These are phyloP conservation scores for Fusarium nelsonii DNA, from an alignment of 2,329 filamentous ascomycete genomes.

Conservation along the genomic window DNA sequence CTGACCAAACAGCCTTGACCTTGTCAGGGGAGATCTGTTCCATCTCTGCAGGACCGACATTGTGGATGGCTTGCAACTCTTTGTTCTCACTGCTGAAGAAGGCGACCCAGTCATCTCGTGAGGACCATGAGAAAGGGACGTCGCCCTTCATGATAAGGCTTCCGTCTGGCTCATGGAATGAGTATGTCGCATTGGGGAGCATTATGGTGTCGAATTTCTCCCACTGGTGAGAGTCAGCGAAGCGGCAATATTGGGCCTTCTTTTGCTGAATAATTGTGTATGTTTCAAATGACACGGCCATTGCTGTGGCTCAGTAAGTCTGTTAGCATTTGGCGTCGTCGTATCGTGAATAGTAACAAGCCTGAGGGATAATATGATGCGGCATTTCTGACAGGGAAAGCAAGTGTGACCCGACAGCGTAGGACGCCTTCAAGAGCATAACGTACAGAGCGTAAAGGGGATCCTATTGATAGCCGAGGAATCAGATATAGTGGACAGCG, in stretches of 20 bases:
- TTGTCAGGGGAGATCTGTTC: conserved; percentile 2
- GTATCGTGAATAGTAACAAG: no score
- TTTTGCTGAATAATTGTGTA: conserved; percentile 24
- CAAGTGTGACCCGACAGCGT: no score
- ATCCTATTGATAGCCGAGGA: no score
- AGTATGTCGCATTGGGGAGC: conserved; percentile 6
- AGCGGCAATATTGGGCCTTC: conserved; percentile 34
- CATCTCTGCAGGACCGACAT: conserved; percentile 21
- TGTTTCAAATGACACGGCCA: conserved; percentile 1
- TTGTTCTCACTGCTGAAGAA: conserved; percentile 25
- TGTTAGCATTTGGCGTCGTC: no score
- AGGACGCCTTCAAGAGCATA: no score
- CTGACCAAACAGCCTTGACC: conserved; percentile 18
- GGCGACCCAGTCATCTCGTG: not conserved
- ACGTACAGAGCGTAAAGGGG: no score
- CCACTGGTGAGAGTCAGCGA: conserved; percentile 30
- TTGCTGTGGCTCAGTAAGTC: not conserved
- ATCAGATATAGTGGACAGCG: no score
- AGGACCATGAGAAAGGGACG: not conserved
- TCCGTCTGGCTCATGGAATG: conserved; percentile 9
- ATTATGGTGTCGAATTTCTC: conserved; percentile 21
- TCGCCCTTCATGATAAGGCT: not conserved
- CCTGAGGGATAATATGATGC: no score
- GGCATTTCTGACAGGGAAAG: no score
- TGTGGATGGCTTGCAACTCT: conserved; percentile 22